phyloP scores from a whole-genome alignment of 1,284 basidiomycete species.

The Cryptococcus maquisensis region DNA sequence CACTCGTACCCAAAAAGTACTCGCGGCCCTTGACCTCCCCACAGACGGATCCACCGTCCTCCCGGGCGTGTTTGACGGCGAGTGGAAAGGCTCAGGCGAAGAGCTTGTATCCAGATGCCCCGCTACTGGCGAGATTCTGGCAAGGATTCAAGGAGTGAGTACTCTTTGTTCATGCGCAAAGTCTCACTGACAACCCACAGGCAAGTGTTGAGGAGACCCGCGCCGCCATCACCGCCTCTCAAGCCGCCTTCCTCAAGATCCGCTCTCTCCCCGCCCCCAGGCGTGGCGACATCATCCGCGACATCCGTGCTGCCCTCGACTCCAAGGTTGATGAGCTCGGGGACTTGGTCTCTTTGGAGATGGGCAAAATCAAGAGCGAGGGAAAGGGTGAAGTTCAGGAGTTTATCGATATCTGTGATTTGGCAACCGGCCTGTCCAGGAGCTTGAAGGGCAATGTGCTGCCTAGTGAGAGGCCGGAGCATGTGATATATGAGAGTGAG shows the following conservation, averaged over 20 bases:
- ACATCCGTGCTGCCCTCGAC: conserved; percentile 77
- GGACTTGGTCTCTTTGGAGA: conserved; percentile 63
- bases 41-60: conserved; percentile 19
- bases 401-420: conserved; percentile 87
- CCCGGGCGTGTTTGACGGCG: conserved; percentile 40
- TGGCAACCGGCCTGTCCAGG: conserved; percentile 76
- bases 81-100: conserved; percentile 39
- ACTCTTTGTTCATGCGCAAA: too few relatives aligned
- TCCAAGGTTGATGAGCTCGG: conserved; percentile 79
- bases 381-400: conserved; percentile 76
- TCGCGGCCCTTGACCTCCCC: conserved; percentile 35
- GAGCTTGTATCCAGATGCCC: conserved; percentile 37
- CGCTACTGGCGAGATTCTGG: conserved; percentile 42
- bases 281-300: conserved; percentile 80
- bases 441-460: conserved; percentile 87
- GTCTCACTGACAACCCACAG: conserved; percentile 12
- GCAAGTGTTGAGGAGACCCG: conserved; percentile 29
- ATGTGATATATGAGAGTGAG: conserved; percentile 70
- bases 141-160: conserved; percentile 33
- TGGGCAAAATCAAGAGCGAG: conserved; percentile 92
- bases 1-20: conserved; percentile 27
- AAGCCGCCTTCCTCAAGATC: conserved; percentile 62
- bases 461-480: conserved; percentile 80
- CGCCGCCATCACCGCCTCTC: conserved; percentile 21
- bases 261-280: conserved; percentile 77